Conservation (phyloP, 1,284 basidiomycete species). For the Malassezia furfur region DNA sequence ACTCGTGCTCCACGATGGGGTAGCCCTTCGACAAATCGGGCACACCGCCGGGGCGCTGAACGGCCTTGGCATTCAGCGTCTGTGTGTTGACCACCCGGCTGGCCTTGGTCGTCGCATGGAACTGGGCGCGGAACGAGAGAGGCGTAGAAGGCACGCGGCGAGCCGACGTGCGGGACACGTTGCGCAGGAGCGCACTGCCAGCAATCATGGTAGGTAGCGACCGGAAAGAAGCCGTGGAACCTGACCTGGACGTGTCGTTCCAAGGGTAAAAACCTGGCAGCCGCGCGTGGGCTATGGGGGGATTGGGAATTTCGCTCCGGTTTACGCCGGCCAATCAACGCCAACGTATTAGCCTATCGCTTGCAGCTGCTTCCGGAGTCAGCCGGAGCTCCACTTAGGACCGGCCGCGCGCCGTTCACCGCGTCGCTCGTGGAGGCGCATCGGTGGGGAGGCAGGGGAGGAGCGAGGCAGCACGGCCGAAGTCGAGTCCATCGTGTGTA, state of each 20-base stretch:
- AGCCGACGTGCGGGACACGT: slow-evolving; percentile 9
- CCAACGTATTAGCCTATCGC: not conserved
- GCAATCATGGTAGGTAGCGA: slow-evolving; percentile 5
- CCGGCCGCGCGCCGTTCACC: too few relatives aligned
- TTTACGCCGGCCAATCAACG: not conserved
- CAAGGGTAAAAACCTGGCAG: not conserved
- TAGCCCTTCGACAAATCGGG: slow-evolving; percentile 59
- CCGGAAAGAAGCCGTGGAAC: not conserved
- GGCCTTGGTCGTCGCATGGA: slow-evolving; percentile 35
- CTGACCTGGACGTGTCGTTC: not conserved
- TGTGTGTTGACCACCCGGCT: slow-evolving; percentile 62
- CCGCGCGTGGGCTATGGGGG: not conserved
- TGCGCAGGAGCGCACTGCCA: slow-evolving; percentile 16
- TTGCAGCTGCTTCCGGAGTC: not conserved
- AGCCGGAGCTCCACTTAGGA: not conserved
- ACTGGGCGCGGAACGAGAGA: slow-evolving; percentile 5
- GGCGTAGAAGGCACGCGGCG: slow-evolving; percentile 6
- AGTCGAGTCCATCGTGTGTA: too few relatives aligned
- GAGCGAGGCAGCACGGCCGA: too few relatives aligned
- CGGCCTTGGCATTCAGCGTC: slow-evolving; percentile 72
- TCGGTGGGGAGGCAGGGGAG: too few relatives aligned
- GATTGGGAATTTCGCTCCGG: slow-evolving; percentile 4
- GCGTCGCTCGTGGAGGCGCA: too few relatives aligned
- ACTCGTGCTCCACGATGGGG: slow-evolving; percentile 83
- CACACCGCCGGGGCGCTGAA: slow-evolving; percentile 34